phyloP scores from a whole-genome alignment of 75 land plant genomes.

The Larix kaempferi region DNA sequence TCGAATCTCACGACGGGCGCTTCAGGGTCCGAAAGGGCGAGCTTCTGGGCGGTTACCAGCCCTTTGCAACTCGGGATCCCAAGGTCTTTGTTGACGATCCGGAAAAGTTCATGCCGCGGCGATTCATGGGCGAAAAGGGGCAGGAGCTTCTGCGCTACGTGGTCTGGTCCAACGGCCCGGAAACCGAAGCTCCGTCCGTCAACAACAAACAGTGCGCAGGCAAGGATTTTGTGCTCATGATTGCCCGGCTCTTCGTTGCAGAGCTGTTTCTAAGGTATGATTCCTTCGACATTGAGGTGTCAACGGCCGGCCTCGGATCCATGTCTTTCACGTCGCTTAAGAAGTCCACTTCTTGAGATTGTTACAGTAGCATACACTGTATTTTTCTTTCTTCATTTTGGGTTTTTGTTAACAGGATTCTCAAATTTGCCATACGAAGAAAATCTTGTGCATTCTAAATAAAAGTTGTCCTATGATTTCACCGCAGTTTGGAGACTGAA shows the following conservation, averaged over 20 bases:
- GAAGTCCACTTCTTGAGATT: too few species aligned
- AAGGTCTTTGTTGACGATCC: constrained; percentile 51
- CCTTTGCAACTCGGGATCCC: constrained; percentile 63
- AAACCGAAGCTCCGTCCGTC: constrained; percentile 49
- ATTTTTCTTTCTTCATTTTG: too few species aligned
- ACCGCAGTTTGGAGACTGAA: too few species aligned
- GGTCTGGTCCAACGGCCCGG: constrained; percentile 91
- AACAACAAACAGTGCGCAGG: constrained; percentile 91
- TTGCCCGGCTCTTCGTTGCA: constrained; percentile 57
- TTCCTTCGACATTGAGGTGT: constrained; percentile 9
- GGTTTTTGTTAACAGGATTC: too few species aligned
- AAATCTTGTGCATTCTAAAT: too few species aligned
- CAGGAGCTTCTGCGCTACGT: constrained; percentile 49
- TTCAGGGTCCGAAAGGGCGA: constrained; percentile 74
- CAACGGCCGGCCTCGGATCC: too few species aligned
- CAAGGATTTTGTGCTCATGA: constrained; percentile 62
- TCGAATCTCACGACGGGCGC: constrained; percentile 58
- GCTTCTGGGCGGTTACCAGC: constrained; percentile 76
- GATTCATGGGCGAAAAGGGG: constrained; percentile 66
- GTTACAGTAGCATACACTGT: too few species aligned
- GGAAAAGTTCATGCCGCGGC: constrained; percentile 41
- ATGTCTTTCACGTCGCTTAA: too few species aligned
- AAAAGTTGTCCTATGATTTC: too few species aligned
- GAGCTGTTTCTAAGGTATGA: constrained; percentile 64
- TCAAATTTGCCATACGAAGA: too few species aligned